A percentile compares a stretch with the other conserved stretches of the same genome.
phyloP scores from a whole-genome alignment of 768 basidiomycete genomes.

The Mycena haematopus region DNA sequence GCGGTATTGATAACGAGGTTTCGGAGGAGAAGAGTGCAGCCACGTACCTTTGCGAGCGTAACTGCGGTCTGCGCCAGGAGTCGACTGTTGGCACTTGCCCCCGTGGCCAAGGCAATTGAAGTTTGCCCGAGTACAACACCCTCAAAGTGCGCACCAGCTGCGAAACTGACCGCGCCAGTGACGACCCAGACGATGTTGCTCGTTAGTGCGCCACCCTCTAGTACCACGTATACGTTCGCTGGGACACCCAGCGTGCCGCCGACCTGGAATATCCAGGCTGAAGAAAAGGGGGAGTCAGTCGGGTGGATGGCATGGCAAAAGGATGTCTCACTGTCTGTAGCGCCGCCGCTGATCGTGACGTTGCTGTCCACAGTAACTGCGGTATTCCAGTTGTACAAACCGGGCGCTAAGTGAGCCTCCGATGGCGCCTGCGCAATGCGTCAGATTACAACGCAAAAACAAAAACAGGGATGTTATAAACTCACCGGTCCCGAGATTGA shows the following conservation, averaged over 20 bases:
- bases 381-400: conserved; percentile 32
- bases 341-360: conserved; percentile 22
- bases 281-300: too few species aligned
- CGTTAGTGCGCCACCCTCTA: too few species aligned
- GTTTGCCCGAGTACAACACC: conserved; percentile 9
- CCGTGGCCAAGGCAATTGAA: not conserved
- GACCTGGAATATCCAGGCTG: too few species aligned
- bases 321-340: conserved; percentile 18
- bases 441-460: not conserved
- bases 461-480: not conserved
- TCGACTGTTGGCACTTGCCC: not conserved
- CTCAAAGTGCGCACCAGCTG: not conserved
- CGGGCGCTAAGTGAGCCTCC: conserved; percentile 30
- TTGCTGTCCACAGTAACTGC: conserved; percentile 26
- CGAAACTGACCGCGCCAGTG: not conserved
- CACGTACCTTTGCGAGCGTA: conserved; percentile 2
- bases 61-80: conserved; percentile 5
- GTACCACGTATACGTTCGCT: too few species aligned
- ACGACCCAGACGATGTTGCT: too few species aligned
- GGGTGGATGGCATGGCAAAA: too few species aligned
- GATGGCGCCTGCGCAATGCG: conserved; percentile 25
- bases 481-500: conserved; percentile 20
- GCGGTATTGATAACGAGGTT: too few species aligned
- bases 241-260: too few species aligned
- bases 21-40: not conserved